Percentiles rank a stretch among this genome's conserved stretches.
These are phyloP conservation scores for Cordyceps farinosa DNA, from an alignment of 2,329 filamentous ascomycete genomes.

Conservation along the genomic window DNA sequence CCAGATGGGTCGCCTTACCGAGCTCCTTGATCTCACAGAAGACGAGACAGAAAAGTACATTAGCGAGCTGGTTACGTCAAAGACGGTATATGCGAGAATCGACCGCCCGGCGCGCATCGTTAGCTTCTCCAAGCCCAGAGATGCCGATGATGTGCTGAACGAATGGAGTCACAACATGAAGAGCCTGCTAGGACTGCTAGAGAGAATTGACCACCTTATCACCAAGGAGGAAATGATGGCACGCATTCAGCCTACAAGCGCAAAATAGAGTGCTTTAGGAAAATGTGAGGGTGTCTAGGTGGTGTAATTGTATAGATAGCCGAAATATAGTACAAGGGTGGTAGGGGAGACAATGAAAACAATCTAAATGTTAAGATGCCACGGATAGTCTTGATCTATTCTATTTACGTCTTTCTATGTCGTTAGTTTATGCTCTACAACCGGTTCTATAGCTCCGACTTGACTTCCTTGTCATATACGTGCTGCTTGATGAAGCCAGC, in stretches of 20 bases:
- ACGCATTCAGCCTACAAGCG: constrained; percentile 69
- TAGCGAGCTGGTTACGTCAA: constrained; percentile 91
- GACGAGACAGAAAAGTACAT: constrained; percentile 99
- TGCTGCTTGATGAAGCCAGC: constrained; percentile 63
- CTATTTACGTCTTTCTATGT: constrained; percentile 19
- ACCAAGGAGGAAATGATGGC: constrained; percentile 99
- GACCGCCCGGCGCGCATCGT: constrained; percentile 89
- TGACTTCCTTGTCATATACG: constrained; percentile 27
- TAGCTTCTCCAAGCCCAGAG: constrained; percentile 89
- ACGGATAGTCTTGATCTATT: background rate
- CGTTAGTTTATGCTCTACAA: background rate
- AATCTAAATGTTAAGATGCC: background rate
- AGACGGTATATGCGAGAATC: constrained; percentile 97
- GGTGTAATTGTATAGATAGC: constrained; percentile 17
- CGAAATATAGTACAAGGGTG: constrained; percentile 4
- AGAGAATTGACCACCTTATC: constrained; percentile 95
- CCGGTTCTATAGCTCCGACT: constrained; percentile 23
- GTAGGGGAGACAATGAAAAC: constrained; percentile 3
- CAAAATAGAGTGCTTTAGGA: constrained; percentile 29
- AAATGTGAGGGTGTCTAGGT: background rate
- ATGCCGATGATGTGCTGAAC: constrained; percentile 93
- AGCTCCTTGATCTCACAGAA: constrained; percentile 86
- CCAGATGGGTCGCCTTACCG: constrained; percentile 82
- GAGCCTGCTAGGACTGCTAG: constrained; percentile 77
- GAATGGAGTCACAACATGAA: constrained; percentile 99